phyloP scores from a whole-genome alignment of 257 asterid genomes.

The Solanum appendiculatum region DNA sequence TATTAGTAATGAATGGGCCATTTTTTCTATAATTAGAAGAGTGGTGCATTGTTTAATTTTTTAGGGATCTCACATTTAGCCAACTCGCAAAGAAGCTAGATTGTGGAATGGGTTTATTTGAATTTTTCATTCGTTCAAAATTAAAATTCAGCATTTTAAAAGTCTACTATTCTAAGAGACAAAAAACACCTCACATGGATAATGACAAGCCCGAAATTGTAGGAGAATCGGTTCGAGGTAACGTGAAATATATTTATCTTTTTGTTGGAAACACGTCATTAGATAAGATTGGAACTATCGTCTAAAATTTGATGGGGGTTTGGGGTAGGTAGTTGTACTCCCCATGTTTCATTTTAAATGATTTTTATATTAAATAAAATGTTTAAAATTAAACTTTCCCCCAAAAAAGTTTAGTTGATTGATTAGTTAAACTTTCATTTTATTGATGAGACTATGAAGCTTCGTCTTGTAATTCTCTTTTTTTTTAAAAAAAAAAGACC shows the following conservation, averaged over 20 bases:
- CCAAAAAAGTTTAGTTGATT: no score
- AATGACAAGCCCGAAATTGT: background rate
- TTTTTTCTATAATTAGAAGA: no score
- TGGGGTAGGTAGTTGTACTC: no score
- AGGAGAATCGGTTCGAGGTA: background rate
- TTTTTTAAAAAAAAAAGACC: no score
- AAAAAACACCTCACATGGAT: background rate
- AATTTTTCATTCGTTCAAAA: background rate
- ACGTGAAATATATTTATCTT: background rate
- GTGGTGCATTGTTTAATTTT: background rate
- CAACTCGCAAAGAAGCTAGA: background rate
- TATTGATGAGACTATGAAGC: no score
- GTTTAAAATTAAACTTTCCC: no score
- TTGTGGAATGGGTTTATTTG: background rate
- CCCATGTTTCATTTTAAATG: no score
- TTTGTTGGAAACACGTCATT: conserved; percentile 1
- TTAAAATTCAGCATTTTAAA: no score
- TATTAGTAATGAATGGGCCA: no score
- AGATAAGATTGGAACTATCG: background rate
- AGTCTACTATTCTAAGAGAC: background rate
- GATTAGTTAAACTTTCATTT: no score
- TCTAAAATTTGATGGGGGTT: background rate
- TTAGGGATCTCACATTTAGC: background rate
- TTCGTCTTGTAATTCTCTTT: no score
- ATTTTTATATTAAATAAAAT: no score